A percentile compares a stretch with the other conserved stretches of the same genome.
Conservation (phyloP, 495 filamentous ascomycete species). For the Evernia prunastri region DNA sequence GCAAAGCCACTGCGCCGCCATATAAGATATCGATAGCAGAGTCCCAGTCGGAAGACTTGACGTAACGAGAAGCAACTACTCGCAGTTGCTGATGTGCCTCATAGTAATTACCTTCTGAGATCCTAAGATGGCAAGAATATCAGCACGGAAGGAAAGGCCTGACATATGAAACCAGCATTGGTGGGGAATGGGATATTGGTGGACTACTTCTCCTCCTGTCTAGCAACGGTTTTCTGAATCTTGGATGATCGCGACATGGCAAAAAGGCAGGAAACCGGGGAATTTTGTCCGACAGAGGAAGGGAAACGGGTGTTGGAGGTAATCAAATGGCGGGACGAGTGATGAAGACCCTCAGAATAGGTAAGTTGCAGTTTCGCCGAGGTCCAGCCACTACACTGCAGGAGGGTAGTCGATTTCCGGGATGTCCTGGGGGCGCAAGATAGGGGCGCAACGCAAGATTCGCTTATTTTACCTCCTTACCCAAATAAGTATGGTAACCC, state of each 20-base stretch:
- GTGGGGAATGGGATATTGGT: neutral
- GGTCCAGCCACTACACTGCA: too few species aligned
- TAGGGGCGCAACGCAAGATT: too few species aligned
- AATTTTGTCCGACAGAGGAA: too few species aligned
- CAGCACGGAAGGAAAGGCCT: neutral
- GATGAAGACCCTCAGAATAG: too few species aligned
- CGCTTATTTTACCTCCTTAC: too few species aligned
- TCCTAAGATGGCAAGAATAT: conserved; percentile 45
- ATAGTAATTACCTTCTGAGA: conserved; percentile 87
- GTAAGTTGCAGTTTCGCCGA: too few species aligned
- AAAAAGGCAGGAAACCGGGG: neutral
- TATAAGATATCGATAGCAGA: conserved; percentile 82
- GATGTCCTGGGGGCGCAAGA: too few species aligned
- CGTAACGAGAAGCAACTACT: conserved; percentile 85
- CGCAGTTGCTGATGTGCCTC: conserved; percentile 97
- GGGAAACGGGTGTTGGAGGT: too few species aligned
- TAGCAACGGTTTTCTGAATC: conserved; percentile 67
- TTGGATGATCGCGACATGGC: conserved; percentile 38
- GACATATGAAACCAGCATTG: neutral
- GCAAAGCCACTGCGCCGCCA: conserved; percentile 73
- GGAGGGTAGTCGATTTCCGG: too few species aligned
- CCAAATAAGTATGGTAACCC: too few species aligned
- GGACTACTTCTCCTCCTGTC: conserved; percentile 48
- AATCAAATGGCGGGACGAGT: too few species aligned
- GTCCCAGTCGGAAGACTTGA: conserved; percentile 73